A percentile compares a stretch with the other conserved stretches of the same genome.
Conservation (phyloP, 2,329 filamentous ascomycete species). For the Colletotrichum tabaci region DNA sequence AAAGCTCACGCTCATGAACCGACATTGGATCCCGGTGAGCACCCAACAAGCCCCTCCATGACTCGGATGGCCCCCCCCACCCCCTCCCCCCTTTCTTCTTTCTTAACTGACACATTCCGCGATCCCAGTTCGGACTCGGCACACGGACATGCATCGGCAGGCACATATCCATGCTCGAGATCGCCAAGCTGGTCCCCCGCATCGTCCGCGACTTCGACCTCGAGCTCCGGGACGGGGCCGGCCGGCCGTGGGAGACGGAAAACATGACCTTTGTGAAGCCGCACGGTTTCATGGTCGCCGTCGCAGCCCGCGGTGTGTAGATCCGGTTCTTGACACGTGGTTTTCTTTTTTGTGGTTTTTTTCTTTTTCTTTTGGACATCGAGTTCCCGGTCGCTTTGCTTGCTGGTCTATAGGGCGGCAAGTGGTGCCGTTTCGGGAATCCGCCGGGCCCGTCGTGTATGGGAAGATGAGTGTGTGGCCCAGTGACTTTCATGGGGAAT, state of each 20-base stretch:
- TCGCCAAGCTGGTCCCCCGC: constrained; percentile 59
- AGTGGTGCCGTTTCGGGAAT: no score
- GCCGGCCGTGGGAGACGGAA: background rate
- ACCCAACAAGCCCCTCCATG: background rate
- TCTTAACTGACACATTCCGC: background rate
- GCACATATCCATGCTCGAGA: constrained; percentile 57
- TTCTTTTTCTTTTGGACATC: no score
- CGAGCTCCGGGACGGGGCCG: constrained; percentile 40
- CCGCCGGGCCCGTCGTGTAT: no score
- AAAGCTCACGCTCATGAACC: constrained; percentile 38
- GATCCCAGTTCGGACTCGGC: constrained; percentile 61
- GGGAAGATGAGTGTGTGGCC: no score
- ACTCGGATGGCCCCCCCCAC: background rate
- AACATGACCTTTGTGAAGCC: background rate
- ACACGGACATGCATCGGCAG: constrained; percentile 64
- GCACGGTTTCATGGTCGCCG: background rate
- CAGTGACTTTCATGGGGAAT: no score
- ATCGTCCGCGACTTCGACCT: constrained; percentile 54
- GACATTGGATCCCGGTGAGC: constrained; percentile 29
- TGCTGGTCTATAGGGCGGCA: no score
- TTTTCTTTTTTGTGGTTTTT: no score
- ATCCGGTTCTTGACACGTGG: no score
- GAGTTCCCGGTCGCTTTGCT: no score
- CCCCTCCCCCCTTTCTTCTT: no score
- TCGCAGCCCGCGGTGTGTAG: background rate